Evolutionary conservation across 2,329 filamentous ascomycete species (phyloP).

Genomic region (Xylaria sp.): DNA sequence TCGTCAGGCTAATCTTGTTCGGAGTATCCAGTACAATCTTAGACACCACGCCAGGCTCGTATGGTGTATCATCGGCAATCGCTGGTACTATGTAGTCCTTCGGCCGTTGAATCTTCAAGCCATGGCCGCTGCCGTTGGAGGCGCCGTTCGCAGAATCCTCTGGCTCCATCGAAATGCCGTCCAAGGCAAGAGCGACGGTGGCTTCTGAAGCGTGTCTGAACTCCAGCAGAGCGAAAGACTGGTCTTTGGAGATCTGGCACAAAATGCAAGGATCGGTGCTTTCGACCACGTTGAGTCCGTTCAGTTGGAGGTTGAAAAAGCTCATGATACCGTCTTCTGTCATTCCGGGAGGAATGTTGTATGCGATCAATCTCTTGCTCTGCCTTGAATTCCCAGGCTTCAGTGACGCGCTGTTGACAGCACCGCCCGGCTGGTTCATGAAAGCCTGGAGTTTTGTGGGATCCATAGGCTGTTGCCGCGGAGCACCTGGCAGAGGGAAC

Average conservation of each 20-base stretch:
- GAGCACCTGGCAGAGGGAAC: slow-evolving; percentile 96
- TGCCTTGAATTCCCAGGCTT: slow-evolving; percentile 94
- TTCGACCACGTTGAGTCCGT: slow-evolving; percentile 91
- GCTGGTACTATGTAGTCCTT: slow-evolving; percentile 97
- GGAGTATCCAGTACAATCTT: slow-evolving; percentile 85
- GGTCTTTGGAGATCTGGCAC: slow-evolving; percentile 79
- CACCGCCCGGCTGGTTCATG: slow-evolving; percentile 82
- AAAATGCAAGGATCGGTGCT: slow-evolving; percentile 82
- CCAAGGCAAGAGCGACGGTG: slow-evolving; percentile 86
- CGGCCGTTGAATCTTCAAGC: slow-evolving; percentile 79
- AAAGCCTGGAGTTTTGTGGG: slow-evolving; percentile 92
- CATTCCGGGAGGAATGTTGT: slow-evolving; percentile 75
- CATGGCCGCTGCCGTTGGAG: slow-evolving; percentile 51
- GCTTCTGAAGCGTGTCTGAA: slow-evolving; percentile 87
- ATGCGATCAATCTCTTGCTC: slow-evolving; percentile 85
- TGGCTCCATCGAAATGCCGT: slow-evolving; percentile 86
- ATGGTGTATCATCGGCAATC: slow-evolving; percentile 70
- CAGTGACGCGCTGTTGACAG: slow-evolving; percentile 74
- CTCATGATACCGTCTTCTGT: slow-evolving; percentile 75
- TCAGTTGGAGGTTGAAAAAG: slow-evolving; percentile 96
- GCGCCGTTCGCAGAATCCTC: slow-evolving; percentile 60
- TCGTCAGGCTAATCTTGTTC: slow-evolving; percentile 92
- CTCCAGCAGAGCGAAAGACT: slow-evolving; percentile 82
- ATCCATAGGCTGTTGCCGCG: slow-evolving; percentile 93
- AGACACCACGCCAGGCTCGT: slow-evolving; percentile 76